phyloP scores from a whole-genome alignment of 331 rosid genomes.

The Telfairia occidentalis region DNA sequence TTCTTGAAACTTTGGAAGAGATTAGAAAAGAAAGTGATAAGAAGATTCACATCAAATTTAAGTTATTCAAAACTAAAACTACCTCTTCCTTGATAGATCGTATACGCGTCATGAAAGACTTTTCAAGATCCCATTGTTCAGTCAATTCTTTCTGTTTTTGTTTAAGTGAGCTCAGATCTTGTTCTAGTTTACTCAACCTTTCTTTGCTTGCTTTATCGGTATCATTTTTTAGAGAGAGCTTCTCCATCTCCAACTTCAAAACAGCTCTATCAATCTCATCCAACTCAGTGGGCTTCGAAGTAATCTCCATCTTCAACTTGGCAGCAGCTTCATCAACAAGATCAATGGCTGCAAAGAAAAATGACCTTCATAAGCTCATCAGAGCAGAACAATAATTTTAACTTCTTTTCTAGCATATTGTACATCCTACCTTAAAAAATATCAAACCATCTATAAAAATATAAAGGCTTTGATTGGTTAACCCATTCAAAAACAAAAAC shows the following conservation, averaged over 20 bases:
- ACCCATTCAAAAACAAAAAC: not conserved
- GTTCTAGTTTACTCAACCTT: conserved; percentile 64
- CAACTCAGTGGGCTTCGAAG: conserved; percentile 93
- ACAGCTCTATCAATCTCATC: conserved; percentile 83
- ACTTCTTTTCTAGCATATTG: not conserved
- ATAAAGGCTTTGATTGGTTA: not conserved
- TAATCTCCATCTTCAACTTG: conserved; percentile 90
- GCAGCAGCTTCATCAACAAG: conserved; percentile 99
- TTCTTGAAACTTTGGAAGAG: not conserved
- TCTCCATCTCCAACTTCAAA: conserved; percentile 95
- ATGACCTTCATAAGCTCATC: not conserved
- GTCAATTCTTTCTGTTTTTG: conserved; percentile 59
- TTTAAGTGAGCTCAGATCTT: conserved; percentile 54
- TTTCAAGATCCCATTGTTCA: conserved; percentile 71
- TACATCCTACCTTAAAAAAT: not conserved
- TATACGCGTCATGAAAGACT: conserved; percentile 61
- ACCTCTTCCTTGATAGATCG: conserved; percentile 93
- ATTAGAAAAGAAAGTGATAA: not conserved
- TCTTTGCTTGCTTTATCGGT: conserved; percentile 82
- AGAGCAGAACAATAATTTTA: not conserved
- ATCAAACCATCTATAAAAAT: not conserved
- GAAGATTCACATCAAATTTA: not conserved
- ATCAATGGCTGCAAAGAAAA: conserved; percentile 67
- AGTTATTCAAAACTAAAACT: conserved; percentile 7
- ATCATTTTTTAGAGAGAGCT: conserved; percentile 76